These are phyloP conservation scores for Nothophaeocryptopus gaeumannii DNA, from an alignment of 2,329 filamentous ascomycete genomes.

Conservation along the genomic window DNA sequence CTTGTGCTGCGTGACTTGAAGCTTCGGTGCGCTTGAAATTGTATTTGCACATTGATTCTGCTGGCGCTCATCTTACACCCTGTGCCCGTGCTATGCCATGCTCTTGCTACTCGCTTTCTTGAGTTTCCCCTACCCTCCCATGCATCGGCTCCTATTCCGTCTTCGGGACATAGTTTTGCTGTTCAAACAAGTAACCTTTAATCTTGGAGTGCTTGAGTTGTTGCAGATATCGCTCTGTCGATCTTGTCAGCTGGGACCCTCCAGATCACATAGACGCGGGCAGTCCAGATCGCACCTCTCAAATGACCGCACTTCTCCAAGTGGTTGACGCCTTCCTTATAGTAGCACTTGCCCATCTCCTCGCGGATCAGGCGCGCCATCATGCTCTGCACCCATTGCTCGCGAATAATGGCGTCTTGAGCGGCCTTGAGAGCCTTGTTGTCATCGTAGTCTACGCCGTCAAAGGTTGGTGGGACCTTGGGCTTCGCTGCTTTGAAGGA, in stretches of 20 bases:
- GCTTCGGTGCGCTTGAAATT: too few species aligned
- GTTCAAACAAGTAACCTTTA: conserved; percentile 74
- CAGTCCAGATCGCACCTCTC: conserved; percentile 61
- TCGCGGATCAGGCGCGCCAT: conserved; percentile 80
- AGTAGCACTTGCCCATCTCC: conserved; percentile 83
- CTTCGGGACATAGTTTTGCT: conserved; percentile 63
- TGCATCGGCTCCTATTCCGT: conserved; percentile 13
- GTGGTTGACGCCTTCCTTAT: conserved; percentile 79
- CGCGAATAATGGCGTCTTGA: conserved; percentile 76
- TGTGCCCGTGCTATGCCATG: too few species aligned
- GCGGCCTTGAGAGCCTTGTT: conserved; percentile 76
- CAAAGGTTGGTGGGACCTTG: conserved; percentile 75
- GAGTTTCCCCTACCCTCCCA: neutral
- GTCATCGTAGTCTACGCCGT: conserved; percentile 83
- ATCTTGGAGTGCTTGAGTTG: conserved; percentile 73
- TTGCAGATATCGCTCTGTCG: conserved; percentile 72
- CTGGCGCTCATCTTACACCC: too few species aligned
- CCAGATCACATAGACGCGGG: too few species aligned
- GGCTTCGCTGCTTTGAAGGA: conserved; percentile 82
- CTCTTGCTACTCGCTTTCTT: too few species aligned
- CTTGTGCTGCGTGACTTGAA: too few species aligned
- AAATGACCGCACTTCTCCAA: conserved; percentile 80
- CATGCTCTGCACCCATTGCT: conserved; percentile 89
- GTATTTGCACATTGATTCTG: too few species aligned
- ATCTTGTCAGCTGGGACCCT: conserved; percentile 6